Evolutionary conservation across 805 yeast species (phyloP), one percentile per base, ranked within the genome.

Genomic region (Suhomyces faveliae): DNA sequence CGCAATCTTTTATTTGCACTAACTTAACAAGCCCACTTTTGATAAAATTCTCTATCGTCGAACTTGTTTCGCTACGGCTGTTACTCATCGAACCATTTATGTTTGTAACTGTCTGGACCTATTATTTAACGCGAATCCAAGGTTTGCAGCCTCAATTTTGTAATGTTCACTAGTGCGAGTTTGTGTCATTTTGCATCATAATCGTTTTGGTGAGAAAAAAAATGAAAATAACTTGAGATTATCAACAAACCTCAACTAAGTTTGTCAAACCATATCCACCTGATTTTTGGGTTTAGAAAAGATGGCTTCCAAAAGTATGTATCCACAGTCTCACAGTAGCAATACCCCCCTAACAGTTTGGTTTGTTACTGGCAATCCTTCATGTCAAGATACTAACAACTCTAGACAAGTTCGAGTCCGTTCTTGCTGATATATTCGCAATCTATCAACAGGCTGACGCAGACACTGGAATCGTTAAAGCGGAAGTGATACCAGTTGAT

Each of bases 401-500:
- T 13, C 27, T 20, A 48, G 47, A 19, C 21, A 17, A 43, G 20
- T 53, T 53, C 35, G 44, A 45, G 19, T 6, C 33, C 7, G 39
- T 60, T 13, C 48, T 64, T 30, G 56, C 50, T 8, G 63, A 62
- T 49, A 50, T 68, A 27, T 59, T 59, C 43, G 47, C 45, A 9
- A 69, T 67, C 6, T 60, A 60, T 43, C 48, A 58, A 48, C 43
- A 55, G 19, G 68, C 70, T 7, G 72, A 68, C 47, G 44, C 41
- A 21, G 55, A 60, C 6, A 48, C 55, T 6, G 45, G 54, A 5
- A 47, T 68, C 19, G 58, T 63, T 35, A 48, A 46, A 2, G 30
- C 51, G 0, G 43, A 48, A 5, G 30, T 37, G 19, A 59, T 83
- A 43, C 86, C 87, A 7, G 51, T 59, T 3, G 61, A 62, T 2